Conservation (phyloP, 139 green algal species). For the Coelastrella sp. region DNA sequence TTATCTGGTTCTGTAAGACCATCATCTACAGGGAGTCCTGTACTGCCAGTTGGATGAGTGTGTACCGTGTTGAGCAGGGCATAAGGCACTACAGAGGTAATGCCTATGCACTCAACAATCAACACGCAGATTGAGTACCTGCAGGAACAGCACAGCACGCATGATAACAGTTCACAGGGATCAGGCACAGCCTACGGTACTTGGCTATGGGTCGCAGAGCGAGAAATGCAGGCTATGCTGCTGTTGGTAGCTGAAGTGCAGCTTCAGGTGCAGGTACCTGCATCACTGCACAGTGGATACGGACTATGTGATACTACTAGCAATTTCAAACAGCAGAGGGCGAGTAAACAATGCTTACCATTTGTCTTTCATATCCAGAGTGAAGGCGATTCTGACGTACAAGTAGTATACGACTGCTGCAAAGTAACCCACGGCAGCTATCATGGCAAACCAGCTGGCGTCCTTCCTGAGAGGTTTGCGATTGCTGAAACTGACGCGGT, state of each 20-base stretch:
- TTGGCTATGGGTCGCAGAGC: no score
- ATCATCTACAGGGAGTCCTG: constrained; percentile 41
- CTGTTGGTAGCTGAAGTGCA: no score
- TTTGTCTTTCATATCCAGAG: constrained; percentile 45
- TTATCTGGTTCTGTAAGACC: constrained; percentile 32
- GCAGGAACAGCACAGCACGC: not conserved
- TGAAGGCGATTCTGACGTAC: constrained; percentile 45
- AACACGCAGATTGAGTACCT: constrained; percentile 45
- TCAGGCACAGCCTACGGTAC: no score
- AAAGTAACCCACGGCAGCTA: not conserved
- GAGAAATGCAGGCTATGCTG: no score
- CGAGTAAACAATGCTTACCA: not conserved
- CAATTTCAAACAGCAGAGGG: not conserved
- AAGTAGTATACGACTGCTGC: constrained; percentile 31
- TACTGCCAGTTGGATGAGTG: constrained; percentile 31
- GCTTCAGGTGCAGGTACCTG: not conserved
- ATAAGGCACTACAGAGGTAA: constrained; percentile 38
- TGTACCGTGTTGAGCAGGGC: constrained; percentile 38
- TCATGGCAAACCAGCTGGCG: constrained; percentile 43
- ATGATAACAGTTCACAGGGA: no score
- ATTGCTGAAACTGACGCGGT: not conserved
- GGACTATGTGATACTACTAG: not conserved
- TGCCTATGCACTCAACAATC: constrained; percentile 40
- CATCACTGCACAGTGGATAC: not conserved
- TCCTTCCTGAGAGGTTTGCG: constrained; percentile 30